These are phyloP conservation scores for Coemansia umbellata DNA, from an alignment of 192 early-diverging fungal species.

Conservation along the genomic window DNA sequence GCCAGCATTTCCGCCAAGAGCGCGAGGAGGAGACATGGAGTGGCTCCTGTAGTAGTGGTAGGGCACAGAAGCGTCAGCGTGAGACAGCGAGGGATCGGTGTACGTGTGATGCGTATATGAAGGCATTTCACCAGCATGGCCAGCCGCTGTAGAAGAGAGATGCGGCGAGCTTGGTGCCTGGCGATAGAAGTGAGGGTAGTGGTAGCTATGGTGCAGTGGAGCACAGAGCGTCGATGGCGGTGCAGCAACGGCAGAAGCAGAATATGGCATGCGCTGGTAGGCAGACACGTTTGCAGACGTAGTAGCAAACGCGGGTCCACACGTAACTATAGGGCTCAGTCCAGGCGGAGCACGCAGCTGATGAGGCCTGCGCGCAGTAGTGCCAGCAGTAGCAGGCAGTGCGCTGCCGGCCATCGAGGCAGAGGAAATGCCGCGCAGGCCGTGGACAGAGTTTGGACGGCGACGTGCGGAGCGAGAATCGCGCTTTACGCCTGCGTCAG, in stretches of 20 bases:
- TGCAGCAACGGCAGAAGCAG: conserved; percentile 35
- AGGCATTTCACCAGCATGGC: no score
- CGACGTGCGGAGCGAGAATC: conserved; percentile 26
- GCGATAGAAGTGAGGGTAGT: no score
- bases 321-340: conserved; percentile 35
- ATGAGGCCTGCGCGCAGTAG: conserved; percentile 26
- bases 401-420: conserved; percentile 1
- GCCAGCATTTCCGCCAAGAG: not conserved
- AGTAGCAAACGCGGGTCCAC: conserved; percentile 33
- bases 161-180: no score
- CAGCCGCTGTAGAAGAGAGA: no score
- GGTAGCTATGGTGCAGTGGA: not conserved
- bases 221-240: not conserved
- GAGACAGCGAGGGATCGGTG: not conserved
- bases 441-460: conserved; percentile 6
- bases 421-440: conserved; percentile 6
- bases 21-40: conserved; percentile 25
- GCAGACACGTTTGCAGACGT: conserved; percentile 13
- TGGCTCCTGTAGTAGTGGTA: conserved; percentile 25
- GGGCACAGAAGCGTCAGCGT: conserved; percentile 2
- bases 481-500: conserved; percentile 37
- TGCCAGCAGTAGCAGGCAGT: conserved; percentile 4
- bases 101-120: not conserved
- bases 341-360: conserved; percentile 41
- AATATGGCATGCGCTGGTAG: conserved; percentile 27